Conservation (phyloP, 805 yeast genomes). For the Blastobotrys peoriensis region DNA sequence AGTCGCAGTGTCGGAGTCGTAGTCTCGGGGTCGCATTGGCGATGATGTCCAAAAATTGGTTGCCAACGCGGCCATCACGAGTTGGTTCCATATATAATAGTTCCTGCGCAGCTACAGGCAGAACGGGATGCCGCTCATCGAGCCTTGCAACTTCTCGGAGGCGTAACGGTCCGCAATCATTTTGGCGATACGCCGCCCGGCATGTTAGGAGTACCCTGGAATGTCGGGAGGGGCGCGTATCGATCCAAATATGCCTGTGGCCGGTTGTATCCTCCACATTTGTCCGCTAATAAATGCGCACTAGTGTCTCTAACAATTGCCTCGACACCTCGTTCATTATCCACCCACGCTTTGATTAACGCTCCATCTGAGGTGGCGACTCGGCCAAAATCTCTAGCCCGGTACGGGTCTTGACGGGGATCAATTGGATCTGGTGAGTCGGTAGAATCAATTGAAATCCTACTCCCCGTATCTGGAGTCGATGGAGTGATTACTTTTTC, state of each 20-base stretch:
- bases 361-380: conserved; percentile 10
- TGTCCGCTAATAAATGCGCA: conserved; percentile 13
- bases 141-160: too few relatives aligned
- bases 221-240: too few relatives aligned
- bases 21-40: too few relatives aligned
- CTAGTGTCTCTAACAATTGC: conserved; percentile 17
- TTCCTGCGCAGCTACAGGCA: too few relatives aligned
- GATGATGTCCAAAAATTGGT: too few relatives aligned
- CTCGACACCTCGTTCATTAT: conserved; percentile 15
- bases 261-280: conserved; percentile 18
- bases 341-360: conserved; percentile 15
- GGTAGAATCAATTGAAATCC: background rate
- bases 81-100: too few relatives aligned
- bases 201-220: too few relatives aligned
- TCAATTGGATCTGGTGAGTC: conserved; percentile 7
- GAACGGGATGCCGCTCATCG: too few relatives aligned
- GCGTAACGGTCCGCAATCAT: too few relatives aligned
- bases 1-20: too few relatives aligned
- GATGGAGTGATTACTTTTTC: background rate
- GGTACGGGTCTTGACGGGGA: conserved; percentile 22
- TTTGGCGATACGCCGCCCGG: too few relatives aligned
- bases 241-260: conserved; percentile 15
- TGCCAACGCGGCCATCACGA: too few relatives aligned
- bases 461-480: background rate
- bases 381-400: conserved; percentile 17